Percentiles rank a stretch among this genome's conserved stretches.
phyloP scores from a whole-genome alignment of 2,329 filamentous ascomycete species.

The Biscogniauxia marginata region DNA sequence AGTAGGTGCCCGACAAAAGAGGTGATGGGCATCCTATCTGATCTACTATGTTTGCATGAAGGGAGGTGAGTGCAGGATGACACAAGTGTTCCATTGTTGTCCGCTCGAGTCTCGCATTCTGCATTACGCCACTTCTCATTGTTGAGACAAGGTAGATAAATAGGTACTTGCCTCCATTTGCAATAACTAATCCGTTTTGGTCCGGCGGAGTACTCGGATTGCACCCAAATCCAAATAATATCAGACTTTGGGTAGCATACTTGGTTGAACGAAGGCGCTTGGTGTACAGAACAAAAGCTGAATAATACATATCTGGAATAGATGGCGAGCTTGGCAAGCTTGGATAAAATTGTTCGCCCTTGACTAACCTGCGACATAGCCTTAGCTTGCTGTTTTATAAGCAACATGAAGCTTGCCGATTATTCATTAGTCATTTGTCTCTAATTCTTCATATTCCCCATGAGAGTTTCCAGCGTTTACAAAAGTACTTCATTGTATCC shows the following conservation, averaged over 20 bases:
- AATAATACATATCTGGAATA: background rate
- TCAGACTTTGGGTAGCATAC: too few species aligned
- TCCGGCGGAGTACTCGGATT: too few species aligned
- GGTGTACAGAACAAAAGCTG: background rate
- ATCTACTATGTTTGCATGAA: too few species aligned
- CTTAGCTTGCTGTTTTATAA: background rate
- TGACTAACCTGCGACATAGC: background rate
- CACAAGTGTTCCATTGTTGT: background rate
- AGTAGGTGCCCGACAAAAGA: background rate
- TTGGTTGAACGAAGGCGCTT: too few species aligned
- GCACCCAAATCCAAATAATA: too few species aligned
- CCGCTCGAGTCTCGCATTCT: background rate
- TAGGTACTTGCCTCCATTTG: too few species aligned
- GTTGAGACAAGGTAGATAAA: background rate
- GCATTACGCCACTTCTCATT: background rate
- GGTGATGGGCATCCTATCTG: too few species aligned
- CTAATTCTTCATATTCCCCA: background rate
- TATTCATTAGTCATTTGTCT: background rate
- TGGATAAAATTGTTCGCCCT: background rate
- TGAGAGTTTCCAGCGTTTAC: too few species aligned
- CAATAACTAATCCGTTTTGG: too few species aligned
- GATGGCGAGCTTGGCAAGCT: background rate
- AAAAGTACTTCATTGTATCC: too few species aligned
- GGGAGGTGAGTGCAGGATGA: too few species aligned
- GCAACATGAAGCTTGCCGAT: background rate